phyloP scores from a whole-genome alignment of 2,329 filamentous ascomycete species.

The Phialophora chinensis region DNA sequence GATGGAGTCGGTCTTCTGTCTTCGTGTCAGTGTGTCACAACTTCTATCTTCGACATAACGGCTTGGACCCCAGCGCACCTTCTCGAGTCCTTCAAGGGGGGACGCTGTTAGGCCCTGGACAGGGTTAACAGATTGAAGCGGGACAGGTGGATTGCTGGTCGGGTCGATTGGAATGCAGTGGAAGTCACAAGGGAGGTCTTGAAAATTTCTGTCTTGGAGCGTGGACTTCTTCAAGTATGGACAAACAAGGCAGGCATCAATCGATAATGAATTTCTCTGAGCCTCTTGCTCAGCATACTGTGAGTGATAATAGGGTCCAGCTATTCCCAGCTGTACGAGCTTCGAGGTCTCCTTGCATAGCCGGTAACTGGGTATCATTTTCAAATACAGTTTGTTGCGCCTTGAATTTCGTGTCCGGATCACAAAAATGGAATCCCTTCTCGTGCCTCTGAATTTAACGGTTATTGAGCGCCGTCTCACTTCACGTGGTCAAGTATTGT shows the following conservation, averaged over 20 bases:
- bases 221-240: neutral
- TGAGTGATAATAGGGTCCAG: neutral
- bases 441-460: no score
- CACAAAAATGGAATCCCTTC: no score
- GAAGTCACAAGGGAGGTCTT: neutral
- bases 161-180: conserved; percentile 43
- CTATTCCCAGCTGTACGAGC: no score
- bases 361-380: no score
- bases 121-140: conserved; percentile 71
- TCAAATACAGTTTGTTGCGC: neutral
- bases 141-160: conserved; percentile 69
- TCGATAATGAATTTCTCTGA: neutral
- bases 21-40: neutral
- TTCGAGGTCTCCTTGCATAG: neutral
- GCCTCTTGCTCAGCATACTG: neutral
- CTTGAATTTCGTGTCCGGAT: neutral
- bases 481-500: neutral
- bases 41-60: neutral
- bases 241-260: neutral
- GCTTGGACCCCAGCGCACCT: conserved; percentile 67
- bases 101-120: conserved; percentile 69
- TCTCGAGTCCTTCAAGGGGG: conserved; percentile 71
- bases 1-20: neutral
- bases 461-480: no score
- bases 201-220: neutral